Conservation (phyloP, 345 rosid species). For the Firmiana major region DNA sequence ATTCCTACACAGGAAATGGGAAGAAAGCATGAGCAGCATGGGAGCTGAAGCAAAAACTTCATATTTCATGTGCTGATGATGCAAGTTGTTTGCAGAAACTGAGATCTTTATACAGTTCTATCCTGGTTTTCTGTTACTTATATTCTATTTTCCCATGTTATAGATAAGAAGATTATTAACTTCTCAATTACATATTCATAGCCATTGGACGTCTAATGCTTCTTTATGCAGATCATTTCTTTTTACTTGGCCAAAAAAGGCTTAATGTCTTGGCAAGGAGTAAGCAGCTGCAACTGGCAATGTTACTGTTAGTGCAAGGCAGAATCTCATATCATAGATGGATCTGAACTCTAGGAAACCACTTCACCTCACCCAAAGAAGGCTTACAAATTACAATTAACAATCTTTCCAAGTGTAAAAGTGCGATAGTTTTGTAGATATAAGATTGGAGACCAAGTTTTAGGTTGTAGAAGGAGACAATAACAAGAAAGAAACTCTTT, state of each 20-base stretch:
- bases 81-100: conserved; percentile 13
- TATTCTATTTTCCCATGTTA: conserved; percentile 3
- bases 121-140: background rate
- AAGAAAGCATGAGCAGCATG: conserved; percentile 39
- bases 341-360: no score
- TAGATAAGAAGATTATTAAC: conserved; percentile 33
- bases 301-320: no score
- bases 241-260: background rate
- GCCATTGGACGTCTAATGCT: conserved; percentile 10
- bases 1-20: conserved; percentile 15
- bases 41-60: conserved; percentile 45
- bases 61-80: conserved; percentile 20
- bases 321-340: no score
- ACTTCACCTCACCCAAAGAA: no score
- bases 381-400: no score
- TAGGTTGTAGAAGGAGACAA: no score
- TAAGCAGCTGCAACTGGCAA: no score
- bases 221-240: conserved; percentile 6
- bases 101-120: conserved; percentile 20
- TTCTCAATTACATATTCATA: conserved; percentile 20
- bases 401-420: no score
- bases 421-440: no score
- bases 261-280: background rate
- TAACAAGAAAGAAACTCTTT: no score
- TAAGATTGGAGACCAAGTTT: no score